Evolutionary conservation across 805 yeast species (phyloP), one percentile per base, ranked within the genome.

Genomic region (Saccharomycopsis microspora): DNA sequence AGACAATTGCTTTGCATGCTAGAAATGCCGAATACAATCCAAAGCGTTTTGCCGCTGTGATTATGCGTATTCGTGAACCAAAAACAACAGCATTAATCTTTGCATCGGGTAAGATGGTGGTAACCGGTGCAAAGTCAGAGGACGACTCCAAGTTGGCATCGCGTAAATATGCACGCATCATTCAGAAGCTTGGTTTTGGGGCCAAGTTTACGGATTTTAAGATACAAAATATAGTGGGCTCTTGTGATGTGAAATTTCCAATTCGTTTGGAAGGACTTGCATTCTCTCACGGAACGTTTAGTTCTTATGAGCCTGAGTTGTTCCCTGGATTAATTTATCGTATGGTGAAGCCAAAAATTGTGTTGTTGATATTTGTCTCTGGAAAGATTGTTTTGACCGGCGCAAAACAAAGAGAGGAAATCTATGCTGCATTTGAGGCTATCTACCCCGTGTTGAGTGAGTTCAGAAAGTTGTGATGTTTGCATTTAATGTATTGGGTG

Each of bases 61-160:
- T 93, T 58, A 93, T 93, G 98, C 85, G 98, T 74, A 93, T 93
- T 58, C 79, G 98, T 67, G 98, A 93, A 64, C 98, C 98, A 11
- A 93, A 93, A 65, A 93, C 98, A 1, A 93, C 98, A 2, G 97
- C 98, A 0, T 73, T 93, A 57, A 93, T 93, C 56, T 93, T 93
- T 65, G 98, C 98, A 1, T 88, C 97, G 2, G 98, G 98, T 60
- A 93, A 93, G 66, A 93, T 93, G 98, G 98, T 93, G 57, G 98
- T 93, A 10, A 93, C 97, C 32, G 98, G 98, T 76, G 98, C 98
- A 29, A 93, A 93, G 66, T 84, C 95, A 36, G 98, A 93, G 65
- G 97, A 93, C 63, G 97, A 93, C 63, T 87, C 97, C n/a, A 93
- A 93, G 65, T 74, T 93, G 55, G 98, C 98, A 1, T 87, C 96